A percentile compares a stretch with the other conserved stretches of the same genome.
These are phyloP conservation scores for Fragaria vesca DNA, from an alignment of 306 rosid species.

Conservation along the genomic window DNA sequence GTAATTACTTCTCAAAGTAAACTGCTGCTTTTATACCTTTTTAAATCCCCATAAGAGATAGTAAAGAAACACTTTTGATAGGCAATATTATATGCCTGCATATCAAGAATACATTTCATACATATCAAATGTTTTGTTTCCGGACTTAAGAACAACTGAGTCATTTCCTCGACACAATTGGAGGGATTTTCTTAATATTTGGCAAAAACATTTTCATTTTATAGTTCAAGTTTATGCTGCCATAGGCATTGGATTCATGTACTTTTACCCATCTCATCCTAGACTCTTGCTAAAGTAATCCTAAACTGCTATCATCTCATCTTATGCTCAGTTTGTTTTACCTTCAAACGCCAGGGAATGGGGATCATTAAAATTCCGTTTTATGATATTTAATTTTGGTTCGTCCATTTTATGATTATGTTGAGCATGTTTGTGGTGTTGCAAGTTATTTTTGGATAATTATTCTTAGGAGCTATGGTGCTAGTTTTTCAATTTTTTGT, in stretches of 20 bases:
- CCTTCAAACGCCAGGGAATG: not conserved
- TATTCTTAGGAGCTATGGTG: not conserved
- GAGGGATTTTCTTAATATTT: not conserved
- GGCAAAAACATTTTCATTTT: not conserved
- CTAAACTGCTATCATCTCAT: not conserved
- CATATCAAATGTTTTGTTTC: not conserved
- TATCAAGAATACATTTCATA: not conserved
- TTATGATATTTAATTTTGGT: not conserved
- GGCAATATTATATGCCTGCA: not conserved
- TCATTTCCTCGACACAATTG: not conserved
- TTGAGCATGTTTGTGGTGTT: not conserved
- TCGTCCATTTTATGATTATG: not conserved
- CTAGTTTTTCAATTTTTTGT: not conserved
- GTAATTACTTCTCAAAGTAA: too few species aligned
- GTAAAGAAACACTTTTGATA: not conserved
- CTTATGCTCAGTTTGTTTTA: not conserved
- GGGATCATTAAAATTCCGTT: not conserved
- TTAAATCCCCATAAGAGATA: too few species aligned
- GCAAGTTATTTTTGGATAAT: not conserved
- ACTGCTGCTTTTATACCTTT: too few species aligned
- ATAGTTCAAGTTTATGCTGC: not conserved
- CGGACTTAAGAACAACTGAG: not conserved
- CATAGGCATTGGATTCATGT: not conserved
- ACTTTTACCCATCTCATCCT: not conserved
- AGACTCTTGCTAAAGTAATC: not conserved